Evolutionary conservation across 2,329 filamentous ascomycete species (phyloP).

Genomic region (Ceratocystis destructans): DNA sequence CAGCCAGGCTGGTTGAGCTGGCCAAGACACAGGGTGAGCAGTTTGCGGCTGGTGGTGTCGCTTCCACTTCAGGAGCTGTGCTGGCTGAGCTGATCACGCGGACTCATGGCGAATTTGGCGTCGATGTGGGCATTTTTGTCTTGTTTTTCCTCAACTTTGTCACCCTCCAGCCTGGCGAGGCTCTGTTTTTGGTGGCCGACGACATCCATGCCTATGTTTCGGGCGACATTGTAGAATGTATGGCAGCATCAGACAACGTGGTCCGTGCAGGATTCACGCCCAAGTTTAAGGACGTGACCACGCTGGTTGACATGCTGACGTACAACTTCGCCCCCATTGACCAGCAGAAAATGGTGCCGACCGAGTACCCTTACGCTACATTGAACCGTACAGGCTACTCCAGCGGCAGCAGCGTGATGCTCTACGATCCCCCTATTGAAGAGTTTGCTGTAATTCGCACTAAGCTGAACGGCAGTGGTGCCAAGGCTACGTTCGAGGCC

Average conservation of each 20-base stretch:
- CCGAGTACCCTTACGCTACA: slow-evolving; percentile 72
- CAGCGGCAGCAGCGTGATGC: slow-evolving; percentile 53
- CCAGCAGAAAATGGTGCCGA: slow-evolving; percentile 82
- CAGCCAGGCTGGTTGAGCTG: slow-evolving; percentile 50
- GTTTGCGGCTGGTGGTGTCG: slow-evolving; percentile 63
- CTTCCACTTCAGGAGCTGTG: slow-evolving; percentile 52
- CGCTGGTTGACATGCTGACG: slow-evolving; percentile 79
- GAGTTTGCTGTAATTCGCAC: slow-evolving; percentile 86
- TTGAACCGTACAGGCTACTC: slow-evolving; percentile 73
- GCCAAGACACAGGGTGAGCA: slow-evolving; percentile 52
- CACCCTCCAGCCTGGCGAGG: slow-evolving; percentile 73
- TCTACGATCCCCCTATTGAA: slow-evolving; percentile 93
- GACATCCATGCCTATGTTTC: slow-evolving; percentile 94
- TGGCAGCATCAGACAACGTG: slow-evolving; percentile 98
- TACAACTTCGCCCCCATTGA: slow-evolving; percentile 91
- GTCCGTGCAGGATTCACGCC: slow-evolving; percentile 94
- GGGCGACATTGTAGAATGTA: slow-evolving; percentile 95
- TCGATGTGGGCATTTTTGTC: slow-evolving; percentile 85
- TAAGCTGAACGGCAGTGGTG: slow-evolving; percentile 52
- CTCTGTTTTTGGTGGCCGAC: slow-evolving; percentile 89
- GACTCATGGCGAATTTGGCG: slow-evolving; percentile 70
- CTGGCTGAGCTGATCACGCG: slow-evolving; percentile 65
- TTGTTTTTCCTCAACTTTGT: slow-evolving; percentile 97
- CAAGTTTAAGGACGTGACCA: slow-evolving; percentile 93
- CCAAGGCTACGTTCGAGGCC: slow-evolving; percentile 78